Base-by-base conservation (phyloP, 73 alveolate species). In the Loxodes magnus region DNA sequence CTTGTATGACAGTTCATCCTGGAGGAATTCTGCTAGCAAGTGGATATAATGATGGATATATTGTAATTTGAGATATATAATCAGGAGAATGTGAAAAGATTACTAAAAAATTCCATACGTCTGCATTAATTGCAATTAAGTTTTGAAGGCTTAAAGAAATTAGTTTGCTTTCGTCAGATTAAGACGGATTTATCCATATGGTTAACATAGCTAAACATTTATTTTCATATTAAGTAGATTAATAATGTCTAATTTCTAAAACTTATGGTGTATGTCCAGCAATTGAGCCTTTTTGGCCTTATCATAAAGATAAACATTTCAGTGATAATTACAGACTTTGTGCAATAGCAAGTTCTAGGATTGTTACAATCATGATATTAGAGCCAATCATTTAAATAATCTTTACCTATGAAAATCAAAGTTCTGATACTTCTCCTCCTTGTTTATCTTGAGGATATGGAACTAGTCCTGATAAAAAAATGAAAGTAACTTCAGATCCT, bases 31-130 rank as follows among this genome's bases (percentile, higher is more conserved):
- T 9, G 19, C 27, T 24, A 2, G 27, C 27, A n/a, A 9, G 22
- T 10, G 59, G 59, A n/a, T 46, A 46, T 23, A 37, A 46, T 20
- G 14, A 25, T 1, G 59, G 59, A 17, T 41, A 46, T 5, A n/a
- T 46, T 23, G 46, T n/a, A 12, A 16, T 46, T n/a, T 46, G 59
- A 41, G 39, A 46, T 23, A 16, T 19, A 0, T 25, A 14, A 1
- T n/a, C 50, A 0, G 59, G 59, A 10, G 27, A 46, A 10, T 16
- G 35, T 1, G 0, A n/a, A n/a, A 46, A 46, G 27, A 23, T 22
- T 10, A 10, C 53, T 5, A 46, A 46, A 5, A 24, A 14, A 12
- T 21, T 46, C 15, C 59, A 46, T 23, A 46, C 14, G 14, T 21
- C 52, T 0, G 52, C 59, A 12, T 20, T 46, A 16, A n/a, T 46